A percentile compares a stretch with the other conserved stretches of the same genome.
These are phyloP conservation scores for Neurospora sp. DNA, from an alignment of 495 filamentous ascomycete genomes.

Conservation along the genomic window DNA sequence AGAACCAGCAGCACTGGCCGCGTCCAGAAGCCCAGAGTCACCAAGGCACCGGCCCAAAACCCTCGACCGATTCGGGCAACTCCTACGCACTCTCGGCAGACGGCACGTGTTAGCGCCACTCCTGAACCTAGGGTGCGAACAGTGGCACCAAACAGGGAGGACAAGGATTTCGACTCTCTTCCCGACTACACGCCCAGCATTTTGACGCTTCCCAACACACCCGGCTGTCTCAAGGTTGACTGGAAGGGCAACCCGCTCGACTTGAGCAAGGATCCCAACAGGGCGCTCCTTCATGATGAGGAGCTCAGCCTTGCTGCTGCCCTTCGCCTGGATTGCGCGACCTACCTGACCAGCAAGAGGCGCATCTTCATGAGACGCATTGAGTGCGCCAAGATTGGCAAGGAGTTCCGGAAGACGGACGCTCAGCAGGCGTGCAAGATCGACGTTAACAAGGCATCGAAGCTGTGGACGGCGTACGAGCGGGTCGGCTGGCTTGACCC, in stretches of 20 bases:
- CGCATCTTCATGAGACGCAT: slow-evolving; percentile 78
- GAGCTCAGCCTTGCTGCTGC: slow-evolving; percentile 71
- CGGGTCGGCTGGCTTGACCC: slow-evolving; percentile 79
- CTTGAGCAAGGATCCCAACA: slow-evolving; percentile 68
- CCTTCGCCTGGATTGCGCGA: slow-evolving; percentile 77
- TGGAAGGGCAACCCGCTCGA: slow-evolving; percentile 81
- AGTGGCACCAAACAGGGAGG: slow-evolving; percentile 56
- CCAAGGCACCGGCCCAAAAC: slow-evolving; percentile 13
- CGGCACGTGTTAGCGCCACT: slow-evolving; percentile 35
- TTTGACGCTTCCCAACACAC: slow-evolving; percentile 47
- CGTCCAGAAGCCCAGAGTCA: slow-evolving; percentile 22
- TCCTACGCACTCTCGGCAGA: slow-evolving; percentile 9
- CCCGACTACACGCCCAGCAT: slow-evolving; percentile 69
- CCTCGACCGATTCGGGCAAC: slow-evolving; percentile 25
- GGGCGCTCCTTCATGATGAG: slow-evolving; percentile 63
- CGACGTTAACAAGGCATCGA: slow-evolving; percentile 97
- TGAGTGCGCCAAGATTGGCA: slow-evolving; percentile 55
- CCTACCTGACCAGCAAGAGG: slow-evolving; percentile 91
- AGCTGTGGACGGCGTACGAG: slow-evolving; percentile 87
- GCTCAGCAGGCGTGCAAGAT: slow-evolving; percentile 96
- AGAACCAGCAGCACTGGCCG: slow-evolving; percentile 40
- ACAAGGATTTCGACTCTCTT: slow-evolving; percentile 75
- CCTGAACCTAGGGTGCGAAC: slow-evolving; percentile 34
- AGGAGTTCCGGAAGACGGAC: slow-evolving; percentile 96
- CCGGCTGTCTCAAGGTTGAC: slow-evolving; percentile 69